These are phyloP conservation scores for Trametes elegans DNA, from an alignment of 768 basidiomycete genomes.

Conservation along the genomic window DNA sequence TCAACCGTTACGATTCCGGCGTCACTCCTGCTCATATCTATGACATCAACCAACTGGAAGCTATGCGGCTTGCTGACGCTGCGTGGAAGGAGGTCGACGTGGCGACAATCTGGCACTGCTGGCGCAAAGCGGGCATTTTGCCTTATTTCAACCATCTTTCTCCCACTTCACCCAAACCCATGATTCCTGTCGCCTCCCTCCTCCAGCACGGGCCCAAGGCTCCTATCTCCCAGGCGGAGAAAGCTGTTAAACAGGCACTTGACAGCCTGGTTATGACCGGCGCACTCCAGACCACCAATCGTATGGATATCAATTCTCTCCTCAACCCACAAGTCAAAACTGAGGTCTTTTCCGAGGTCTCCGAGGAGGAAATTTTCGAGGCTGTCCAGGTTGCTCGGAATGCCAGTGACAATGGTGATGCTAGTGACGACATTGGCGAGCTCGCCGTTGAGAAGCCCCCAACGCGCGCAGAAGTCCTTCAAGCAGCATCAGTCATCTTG, in stretches of 20 bases:
- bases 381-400: too few relatives aligned
- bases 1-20: constrained; percentile 3
- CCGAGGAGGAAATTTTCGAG: too few relatives aligned
- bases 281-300: background rate
- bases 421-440: too few relatives aligned
- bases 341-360: too few relatives aligned
- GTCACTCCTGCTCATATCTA: constrained; percentile 29
- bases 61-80: constrained; percentile 32
- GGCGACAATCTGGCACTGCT: constrained; percentile 37
- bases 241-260: background rate
- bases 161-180: background rate
- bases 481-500: too few relatives aligned
- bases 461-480: too few relatives aligned
- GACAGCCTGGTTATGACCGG: background rate
- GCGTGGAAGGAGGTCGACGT: constrained; percentile 33
- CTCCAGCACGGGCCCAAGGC: background rate
- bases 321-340: too few relatives aligned
- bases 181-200: background rate
- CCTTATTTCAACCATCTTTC: background rate
- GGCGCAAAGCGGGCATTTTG: constrained; percentile 20
- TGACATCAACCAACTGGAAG: constrained; percentile 36
- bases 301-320: background rate
- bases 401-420: too few relatives aligned
- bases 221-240: background rate
- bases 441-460: too few relatives aligned